Evolutionary conservation across 139 green algal genomes (phyloP).

Genomic region (Pseudopediastrum boryanum): DNA sequence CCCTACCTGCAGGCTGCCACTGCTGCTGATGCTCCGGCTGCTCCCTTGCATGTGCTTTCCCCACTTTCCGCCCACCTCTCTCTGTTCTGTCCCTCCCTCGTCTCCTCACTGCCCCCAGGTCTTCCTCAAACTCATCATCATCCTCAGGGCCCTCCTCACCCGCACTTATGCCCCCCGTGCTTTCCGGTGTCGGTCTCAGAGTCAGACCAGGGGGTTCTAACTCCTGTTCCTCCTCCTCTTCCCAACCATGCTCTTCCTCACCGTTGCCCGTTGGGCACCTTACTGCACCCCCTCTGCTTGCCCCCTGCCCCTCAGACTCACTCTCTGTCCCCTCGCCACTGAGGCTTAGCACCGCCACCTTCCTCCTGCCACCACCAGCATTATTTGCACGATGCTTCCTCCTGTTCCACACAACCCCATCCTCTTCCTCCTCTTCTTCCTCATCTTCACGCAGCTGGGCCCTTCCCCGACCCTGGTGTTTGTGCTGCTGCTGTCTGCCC

Average conservation of each 20-base stretch:
- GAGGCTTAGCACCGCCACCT: too few relatives aligned
- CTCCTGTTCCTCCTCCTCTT: conserved; percentile 1
- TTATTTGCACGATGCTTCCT: background rate
- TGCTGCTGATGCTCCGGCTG: background rate
- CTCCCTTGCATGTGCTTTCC: too few relatives aligned
- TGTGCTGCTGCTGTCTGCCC: background rate
- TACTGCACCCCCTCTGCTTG: too few relatives aligned
- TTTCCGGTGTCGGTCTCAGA: background rate
- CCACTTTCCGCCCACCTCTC: too few relatives aligned
- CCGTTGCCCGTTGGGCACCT: background rate
- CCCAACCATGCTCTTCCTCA: background rate
- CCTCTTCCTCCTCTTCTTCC: conserved; percentile 11
- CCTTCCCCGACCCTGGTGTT: background rate
- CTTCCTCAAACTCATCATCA: background rate
- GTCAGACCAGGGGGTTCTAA: background rate
- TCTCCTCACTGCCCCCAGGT: too few relatives aligned
- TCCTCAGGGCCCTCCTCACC: background rate
- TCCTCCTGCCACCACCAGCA: background rate
- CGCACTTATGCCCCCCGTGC: background rate
- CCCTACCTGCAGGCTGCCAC: background rate
- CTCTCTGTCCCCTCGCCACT: too few relatives aligned
- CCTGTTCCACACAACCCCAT: background rate
- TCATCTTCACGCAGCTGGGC: conserved; percentile 1
- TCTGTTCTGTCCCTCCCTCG: too few relatives aligned
- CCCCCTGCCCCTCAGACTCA: too few relatives aligned